phyloP scores from a whole-genome alignment of 495 filamentous ascomycete species.

The Bacidia rubella region DNA sequence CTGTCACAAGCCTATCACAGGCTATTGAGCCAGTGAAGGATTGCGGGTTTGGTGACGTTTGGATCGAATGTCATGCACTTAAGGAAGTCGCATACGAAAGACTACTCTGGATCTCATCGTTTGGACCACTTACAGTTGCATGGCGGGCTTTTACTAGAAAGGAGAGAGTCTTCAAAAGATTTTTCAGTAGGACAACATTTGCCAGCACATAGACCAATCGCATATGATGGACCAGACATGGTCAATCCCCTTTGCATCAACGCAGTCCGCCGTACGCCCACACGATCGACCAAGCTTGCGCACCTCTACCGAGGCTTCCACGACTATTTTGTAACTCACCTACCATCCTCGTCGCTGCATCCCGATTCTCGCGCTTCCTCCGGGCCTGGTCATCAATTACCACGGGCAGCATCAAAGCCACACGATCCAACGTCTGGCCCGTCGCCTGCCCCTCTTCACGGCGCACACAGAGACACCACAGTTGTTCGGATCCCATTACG shows the following conservation, averaged over 20 bases:
- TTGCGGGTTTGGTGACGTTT: too few species aligned
- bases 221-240: background rate
- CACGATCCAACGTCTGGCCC: conserved; percentile 45
- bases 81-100: too few species aligned
- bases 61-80: too few species aligned
- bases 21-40: too few species aligned
- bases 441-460: conserved; percentile 43
- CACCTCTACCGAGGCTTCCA: conserved; percentile 50
- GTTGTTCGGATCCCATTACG: conserved; percentile 95
- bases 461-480: conserved; percentile 55
- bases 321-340: conserved; percentile 92
- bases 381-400: conserved; percentile 68
- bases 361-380: conserved; percentile 58
- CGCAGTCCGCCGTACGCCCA: background rate
- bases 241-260: background rate
- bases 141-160: too few species aligned
- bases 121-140: too few species aligned
- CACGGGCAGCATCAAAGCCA: conserved; percentile 68
- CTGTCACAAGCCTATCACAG: too few species aligned
- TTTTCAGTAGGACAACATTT: too few species aligned
- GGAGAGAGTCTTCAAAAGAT: too few species aligned
- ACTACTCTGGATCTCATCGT: too few species aligned
- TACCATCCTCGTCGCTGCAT: conserved; percentile 85
- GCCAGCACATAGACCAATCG: background rate
- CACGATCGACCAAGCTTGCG: background rate